These are phyloP conservation scores for Kwoniella dejecticola DNA, from an alignment of 768 basidiomycete species.

Conservation along the genomic window DNA sequence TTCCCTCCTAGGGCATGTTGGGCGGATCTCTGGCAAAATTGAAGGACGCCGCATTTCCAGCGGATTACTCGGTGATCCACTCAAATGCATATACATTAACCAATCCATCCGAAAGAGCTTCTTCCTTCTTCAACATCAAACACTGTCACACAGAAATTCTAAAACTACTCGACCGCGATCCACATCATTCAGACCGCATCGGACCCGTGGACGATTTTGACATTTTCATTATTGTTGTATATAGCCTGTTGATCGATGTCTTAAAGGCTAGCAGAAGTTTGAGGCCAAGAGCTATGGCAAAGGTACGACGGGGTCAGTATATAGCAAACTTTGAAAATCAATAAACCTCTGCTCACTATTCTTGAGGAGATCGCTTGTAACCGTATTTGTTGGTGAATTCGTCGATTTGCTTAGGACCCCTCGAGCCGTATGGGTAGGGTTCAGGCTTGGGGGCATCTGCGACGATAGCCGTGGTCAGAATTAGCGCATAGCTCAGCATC, in stretches of 20 bases:
- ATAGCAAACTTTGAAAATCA: too few relatives aligned
- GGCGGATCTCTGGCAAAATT: too few relatives aligned
- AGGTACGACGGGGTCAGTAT: background rate
- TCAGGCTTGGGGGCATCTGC: conserved; percentile 66
- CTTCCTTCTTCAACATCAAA: background rate
- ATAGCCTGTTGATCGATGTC: background rate
- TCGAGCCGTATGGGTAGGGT: conserved; percentile 87
- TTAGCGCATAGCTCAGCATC: too few relatives aligned
- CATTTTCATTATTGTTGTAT: conserved; percentile 1
- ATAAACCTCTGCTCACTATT: conserved; percentile 81
- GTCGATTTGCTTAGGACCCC: conserved; percentile 85
- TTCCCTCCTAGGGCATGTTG: too few relatives aligned
- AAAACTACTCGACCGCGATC: too few relatives aligned
- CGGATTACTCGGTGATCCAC: background rate
- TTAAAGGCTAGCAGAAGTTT: conserved; percentile 30
- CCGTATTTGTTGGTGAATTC: conserved; percentile 74
- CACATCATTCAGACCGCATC: too few relatives aligned
- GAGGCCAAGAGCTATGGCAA: conserved; percentile 13
- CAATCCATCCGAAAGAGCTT: background rate
- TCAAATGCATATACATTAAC: background rate
- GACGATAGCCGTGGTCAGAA: too few relatives aligned
- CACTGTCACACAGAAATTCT: background rate
- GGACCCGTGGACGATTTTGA: background rate
- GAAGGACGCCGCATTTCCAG: background rate
- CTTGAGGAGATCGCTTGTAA: conserved; percentile 67